Evolutionary conservation across 2,329 filamentous ascomycete species (phyloP), one percentile per base, ranked within the genome.

Genomic region (Claviceps sorghi): DNA sequence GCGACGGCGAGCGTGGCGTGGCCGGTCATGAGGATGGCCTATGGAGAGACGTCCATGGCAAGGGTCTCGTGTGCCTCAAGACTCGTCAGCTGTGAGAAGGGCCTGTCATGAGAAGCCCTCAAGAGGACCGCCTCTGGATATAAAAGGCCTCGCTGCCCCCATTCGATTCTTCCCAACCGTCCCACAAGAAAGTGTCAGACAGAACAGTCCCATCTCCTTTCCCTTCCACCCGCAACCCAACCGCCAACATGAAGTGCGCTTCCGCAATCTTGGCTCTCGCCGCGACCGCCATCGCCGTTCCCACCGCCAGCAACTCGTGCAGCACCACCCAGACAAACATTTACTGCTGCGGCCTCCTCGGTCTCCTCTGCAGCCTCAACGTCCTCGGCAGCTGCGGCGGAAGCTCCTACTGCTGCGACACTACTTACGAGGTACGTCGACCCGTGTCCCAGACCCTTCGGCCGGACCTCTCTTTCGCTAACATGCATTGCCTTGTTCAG

Each of bases 191-290:
- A n/a, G 17, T 40, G 15, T 19, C 3, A 3, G 3, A 9, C 38
- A 8, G 38, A 13, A 43, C n/a, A 34, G 19, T n/a, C 17, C 17
- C 30, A 13, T n/a, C 15, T 13, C 29, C n/a, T n/a, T 30, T 10
- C 29, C 15, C 32, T 17, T 41, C 21, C 21, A 15, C 22, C 17
- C 15, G 10, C 22, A 17, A 1, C 3, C 30, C 36, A 44, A 44
- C 22, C 44, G 41, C 22, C 41, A 54, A 44, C 3, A 54, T 54
- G 53, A 54, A 54, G 53, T 52, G 15, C 47, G 22, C 47, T 13
- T 9, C 47, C 44, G 53, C 38, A 43, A 17, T 54, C 26, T 13
- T 47, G 29, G 50, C 47, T 30, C 50, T 54, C 9, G 53, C 50
- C 15, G 50, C 53, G 36, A 19, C 47, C 34, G 53, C 15, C 34